These are phyloP conservation scores for Microsporum ferrugineum DNA, from an alignment of 2,329 filamentous ascomycete genomes.

Conservation along the genomic window DNA sequence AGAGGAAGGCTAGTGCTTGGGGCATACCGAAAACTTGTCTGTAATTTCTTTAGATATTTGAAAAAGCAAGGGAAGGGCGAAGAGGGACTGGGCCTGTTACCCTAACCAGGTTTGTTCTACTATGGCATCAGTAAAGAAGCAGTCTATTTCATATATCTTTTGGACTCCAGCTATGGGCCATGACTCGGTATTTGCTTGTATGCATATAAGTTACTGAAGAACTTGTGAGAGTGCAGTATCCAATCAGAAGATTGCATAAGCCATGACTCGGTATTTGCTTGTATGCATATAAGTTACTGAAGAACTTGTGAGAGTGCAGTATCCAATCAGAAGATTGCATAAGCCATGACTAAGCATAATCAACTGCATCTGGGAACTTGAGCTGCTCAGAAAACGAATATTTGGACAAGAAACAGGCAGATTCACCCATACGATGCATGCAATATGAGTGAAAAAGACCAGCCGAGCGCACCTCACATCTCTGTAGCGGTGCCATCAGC, in stretches of 20 bases:
- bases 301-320: not conserved
- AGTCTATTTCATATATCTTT: too few relatives aligned
- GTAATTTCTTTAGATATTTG: too few relatives aligned
- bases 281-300: too few relatives aligned
- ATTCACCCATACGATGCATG: not conserved
- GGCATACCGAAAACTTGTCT: too few relatives aligned
- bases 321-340: not conserved
- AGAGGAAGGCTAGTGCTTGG: too few relatives aligned
- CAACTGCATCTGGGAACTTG: not conserved
- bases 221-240: not conserved
- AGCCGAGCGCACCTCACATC: constrained; percentile 4
- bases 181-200: too few relatives aligned
- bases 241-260: not conserved
- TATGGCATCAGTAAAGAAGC: too few relatives aligned
- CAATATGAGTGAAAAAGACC: not conserved
- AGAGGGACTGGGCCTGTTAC: too few relatives aligned
- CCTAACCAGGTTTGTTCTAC: too few relatives aligned
- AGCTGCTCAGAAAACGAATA: not conserved
- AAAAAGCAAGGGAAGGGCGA: too few relatives aligned
- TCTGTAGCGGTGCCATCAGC: constrained; percentile 28
- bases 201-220: too few relatives aligned
- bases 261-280: not conserved
- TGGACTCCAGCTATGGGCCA: too few relatives aligned
- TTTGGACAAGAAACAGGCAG: not conserved
- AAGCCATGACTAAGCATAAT: not conserved